These are phyloP conservation scores for Xylaria nigripes DNA, from an alignment of 495 filamentous ascomycete species.

Conservation along the genomic window DNA sequence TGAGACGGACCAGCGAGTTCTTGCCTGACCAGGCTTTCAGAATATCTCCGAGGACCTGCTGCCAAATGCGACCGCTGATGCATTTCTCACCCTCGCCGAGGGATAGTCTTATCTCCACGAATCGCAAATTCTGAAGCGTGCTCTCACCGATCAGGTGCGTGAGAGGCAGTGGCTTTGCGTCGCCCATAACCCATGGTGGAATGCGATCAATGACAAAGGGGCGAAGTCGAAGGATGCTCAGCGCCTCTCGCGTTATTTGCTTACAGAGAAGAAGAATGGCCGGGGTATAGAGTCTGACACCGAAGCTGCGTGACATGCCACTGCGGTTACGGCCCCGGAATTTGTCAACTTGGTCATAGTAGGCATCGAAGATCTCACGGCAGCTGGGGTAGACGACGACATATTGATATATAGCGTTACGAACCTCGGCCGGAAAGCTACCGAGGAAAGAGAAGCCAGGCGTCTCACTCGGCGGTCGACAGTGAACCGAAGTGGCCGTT, in stretches of 20 bases:
- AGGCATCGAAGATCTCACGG: constrained; percentile 21
- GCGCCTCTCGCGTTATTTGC: constrained; percentile 26
- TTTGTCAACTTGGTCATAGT: constrained; percentile 22
- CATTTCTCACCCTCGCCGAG: constrained; percentile 21
- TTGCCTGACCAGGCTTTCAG: constrained; percentile 18
- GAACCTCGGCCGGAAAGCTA: constrained; percentile 26
- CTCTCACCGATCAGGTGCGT: constrained; percentile 21
- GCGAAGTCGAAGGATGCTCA: constrained; percentile 17
- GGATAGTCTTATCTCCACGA: constrained; percentile 26
- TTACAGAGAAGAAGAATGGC: constrained; percentile 31
- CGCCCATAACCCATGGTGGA: constrained; percentile 29
- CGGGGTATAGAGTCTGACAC: constrained; percentile 19
- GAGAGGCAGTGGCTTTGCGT: constrained; percentile 18
- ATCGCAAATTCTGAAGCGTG: constrained; percentile 25
- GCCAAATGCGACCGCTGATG: constrained; percentile 27
- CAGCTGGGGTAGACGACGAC: constrained; percentile 22
- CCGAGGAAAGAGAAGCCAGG: constrained; percentile 17
- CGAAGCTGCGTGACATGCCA: neutral
- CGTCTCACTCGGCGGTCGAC: neutral
- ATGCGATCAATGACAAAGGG: constrained; percentile 29
- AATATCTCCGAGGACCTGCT: constrained; percentile 14
- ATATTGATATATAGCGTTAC: constrained; percentile 27
- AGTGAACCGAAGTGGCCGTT: neutral
- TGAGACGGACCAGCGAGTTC: constrained; percentile 23
- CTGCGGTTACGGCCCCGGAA: constrained; percentile 9